phyloP scores from a whole-genome alignment of 805 yeast genomes.

The Torulaspora maleeae region DNA sequence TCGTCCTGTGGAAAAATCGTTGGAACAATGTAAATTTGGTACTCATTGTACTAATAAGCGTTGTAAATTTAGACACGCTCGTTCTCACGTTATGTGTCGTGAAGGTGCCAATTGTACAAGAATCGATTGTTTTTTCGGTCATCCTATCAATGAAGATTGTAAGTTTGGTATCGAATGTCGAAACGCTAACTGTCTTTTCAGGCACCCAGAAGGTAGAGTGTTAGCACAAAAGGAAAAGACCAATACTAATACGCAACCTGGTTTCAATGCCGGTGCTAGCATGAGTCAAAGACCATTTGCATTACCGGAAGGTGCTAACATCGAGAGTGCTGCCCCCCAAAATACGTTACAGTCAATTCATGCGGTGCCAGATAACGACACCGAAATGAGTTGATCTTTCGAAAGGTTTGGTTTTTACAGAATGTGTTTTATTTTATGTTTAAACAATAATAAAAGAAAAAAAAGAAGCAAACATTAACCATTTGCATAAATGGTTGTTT shows the following conservation, averaged over 20 bases:
- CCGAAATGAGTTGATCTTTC: constrained; percentile 24
- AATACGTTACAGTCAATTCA: constrained; percentile 33
- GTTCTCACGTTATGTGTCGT: constrained; percentile 68
- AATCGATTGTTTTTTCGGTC: constrained; percentile 76
- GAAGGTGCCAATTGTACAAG: constrained; percentile 76
- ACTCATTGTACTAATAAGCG: constrained; percentile 66
- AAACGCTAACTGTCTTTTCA: constrained; percentile 64
- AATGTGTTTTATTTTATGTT: constrained; percentile 4
- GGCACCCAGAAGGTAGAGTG: constrained; percentile 77
- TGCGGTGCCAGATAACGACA: constrained; percentile 25
- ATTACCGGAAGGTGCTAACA: constrained; percentile 65
- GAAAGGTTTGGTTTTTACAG: constrained; percentile 1
- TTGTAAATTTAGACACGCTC: constrained; percentile 85
- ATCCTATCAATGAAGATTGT: constrained; percentile 75
- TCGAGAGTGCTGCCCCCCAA: constrained; percentile 60
- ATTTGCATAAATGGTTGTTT: constrained; percentile 29
- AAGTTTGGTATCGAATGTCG: constrained; percentile 73
- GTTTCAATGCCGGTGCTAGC: constrained; percentile 23
- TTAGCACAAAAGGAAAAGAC: constrained; percentile 29
- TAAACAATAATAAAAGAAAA: constrained; percentile 17
- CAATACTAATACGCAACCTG: constrained; percentile 34
- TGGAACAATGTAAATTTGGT: constrained; percentile 83
- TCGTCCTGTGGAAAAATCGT: constrained; percentile 43
- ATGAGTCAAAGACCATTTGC: constrained; percentile 70
- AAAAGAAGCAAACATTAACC: constrained; percentile 14